Evolutionary conservation across 768 basidiomycete genomes (phyloP).

Genomic region (Mrakia hoshinonis): DNA sequence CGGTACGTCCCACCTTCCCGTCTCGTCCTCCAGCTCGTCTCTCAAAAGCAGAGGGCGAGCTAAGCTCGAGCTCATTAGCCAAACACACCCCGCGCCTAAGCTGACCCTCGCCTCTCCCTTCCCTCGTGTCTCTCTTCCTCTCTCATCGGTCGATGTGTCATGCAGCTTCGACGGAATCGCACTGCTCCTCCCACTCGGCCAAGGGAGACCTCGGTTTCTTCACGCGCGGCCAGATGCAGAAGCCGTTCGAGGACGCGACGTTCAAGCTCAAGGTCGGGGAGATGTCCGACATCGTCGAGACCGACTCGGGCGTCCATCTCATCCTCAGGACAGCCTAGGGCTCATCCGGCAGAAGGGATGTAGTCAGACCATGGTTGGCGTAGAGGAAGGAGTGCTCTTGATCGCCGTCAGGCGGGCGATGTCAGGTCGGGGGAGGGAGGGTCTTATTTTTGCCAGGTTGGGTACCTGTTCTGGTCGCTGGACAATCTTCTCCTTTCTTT

Average conservation of each 20-base stretch:
- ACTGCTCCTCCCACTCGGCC: constrained; percentile 76
- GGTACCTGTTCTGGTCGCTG: too few species aligned
- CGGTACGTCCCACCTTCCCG: background rate
- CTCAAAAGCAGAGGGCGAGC: too few species aligned
- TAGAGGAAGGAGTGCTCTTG: too few species aligned
- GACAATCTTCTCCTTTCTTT: too few species aligned
- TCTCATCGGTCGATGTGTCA: too few species aligned
- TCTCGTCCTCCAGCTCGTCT: background rate
- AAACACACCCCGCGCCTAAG: too few species aligned
- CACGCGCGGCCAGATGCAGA: constrained; percentile 84
- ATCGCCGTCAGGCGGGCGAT: too few species aligned
- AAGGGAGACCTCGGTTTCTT: constrained; percentile 86
- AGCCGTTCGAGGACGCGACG: constrained; percentile 85
- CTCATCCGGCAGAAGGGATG: too few species aligned
- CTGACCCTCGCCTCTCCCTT: background rate
- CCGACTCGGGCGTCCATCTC: constrained; percentile 91
- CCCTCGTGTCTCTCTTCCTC: background rate
- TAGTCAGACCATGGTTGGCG: too few species aligned
- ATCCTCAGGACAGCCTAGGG: constrained; percentile 72
- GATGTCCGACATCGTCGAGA: constrained; percentile 64
- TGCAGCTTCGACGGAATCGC: constrained; percentile 62
- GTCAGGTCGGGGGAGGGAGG: too few species aligned
- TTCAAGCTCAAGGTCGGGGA: constrained; percentile 62
- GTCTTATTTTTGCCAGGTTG: too few species aligned
- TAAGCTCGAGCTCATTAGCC: too few species aligned